These are phyloP conservation scores for Cryptococcus sp. DNA, from an alignment of 1,284 basidiomycete species.

Conservation along the genomic window DNA sequence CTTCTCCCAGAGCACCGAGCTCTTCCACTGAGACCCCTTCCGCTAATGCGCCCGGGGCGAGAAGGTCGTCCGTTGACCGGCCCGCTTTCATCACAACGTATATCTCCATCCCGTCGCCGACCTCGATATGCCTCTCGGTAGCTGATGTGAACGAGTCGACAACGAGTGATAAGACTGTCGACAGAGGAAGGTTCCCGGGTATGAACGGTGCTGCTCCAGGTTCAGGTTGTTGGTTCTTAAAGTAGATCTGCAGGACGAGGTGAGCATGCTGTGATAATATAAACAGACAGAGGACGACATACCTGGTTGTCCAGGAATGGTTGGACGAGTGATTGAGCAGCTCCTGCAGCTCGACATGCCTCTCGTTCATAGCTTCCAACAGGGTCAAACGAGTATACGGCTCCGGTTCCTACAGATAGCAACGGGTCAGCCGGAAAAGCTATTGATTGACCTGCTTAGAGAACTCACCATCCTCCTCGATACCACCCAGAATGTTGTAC, in stretches of 20 bases:
- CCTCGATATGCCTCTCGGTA: constrained; percentile 95
- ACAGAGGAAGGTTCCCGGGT: constrained; percentile 76
- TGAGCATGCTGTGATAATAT: neutral
- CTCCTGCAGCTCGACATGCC: constrained; percentile 88
- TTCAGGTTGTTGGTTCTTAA: constrained; percentile 81
- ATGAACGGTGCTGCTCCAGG: constrained; percentile 61
- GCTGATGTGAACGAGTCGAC: constrained; percentile 81
- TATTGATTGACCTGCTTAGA: neutral
- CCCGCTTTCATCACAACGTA: constrained; percentile 77
- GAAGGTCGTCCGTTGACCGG: constrained; percentile 65
- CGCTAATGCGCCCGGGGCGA: constrained; percentile 57
- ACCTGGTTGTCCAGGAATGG: constrained; percentile 97
- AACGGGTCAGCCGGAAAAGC: neutral
- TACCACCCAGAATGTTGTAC: constrained; percentile 90
- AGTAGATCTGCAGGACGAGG: constrained; percentile 71
- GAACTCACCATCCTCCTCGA: constrained; percentile 85
- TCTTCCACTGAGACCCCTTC: constrained; percentile 61
- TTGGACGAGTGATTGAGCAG: constrained; percentile 85
- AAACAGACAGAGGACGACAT: constrained; percentile 16
- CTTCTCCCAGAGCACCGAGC: constrained; percentile 45
- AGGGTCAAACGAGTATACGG: constrained; percentile 95
- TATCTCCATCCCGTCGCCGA: constrained; percentile 90
- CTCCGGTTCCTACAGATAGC: constrained; percentile 69
- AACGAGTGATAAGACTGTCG: constrained; percentile 78
- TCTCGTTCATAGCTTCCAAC: constrained; percentile 95